phyloP scores from a whole-genome alignment of 1,139 yeast genomes.

The Suhomyces maxii region DNA sequence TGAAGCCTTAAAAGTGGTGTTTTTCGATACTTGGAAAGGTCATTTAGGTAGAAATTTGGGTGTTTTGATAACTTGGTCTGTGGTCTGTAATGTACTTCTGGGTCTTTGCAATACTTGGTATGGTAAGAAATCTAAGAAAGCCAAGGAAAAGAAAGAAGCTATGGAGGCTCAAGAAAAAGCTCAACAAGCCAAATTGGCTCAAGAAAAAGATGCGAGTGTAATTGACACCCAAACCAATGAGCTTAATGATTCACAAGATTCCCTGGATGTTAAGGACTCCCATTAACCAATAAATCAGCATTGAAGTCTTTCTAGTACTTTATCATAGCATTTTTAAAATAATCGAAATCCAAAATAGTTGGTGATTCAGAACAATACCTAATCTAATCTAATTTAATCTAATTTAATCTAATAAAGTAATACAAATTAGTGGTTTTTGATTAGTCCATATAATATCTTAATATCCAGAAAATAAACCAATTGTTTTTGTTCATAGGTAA shows the following conservation, averaged over 20 bases:
- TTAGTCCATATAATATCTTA: too few relatives aligned
- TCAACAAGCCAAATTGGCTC: background rate
- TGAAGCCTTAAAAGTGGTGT: conserved; percentile 55
- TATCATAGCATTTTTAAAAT: too few relatives aligned
- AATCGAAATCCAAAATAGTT: too few relatives aligned
- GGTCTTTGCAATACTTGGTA: background rate
- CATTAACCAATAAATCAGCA: background rate
- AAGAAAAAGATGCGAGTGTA: background rate
- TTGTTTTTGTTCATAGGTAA: too few relatives aligned
- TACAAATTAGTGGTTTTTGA: too few relatives aligned
- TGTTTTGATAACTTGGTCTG: conserved; percentile 59
- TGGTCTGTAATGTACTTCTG: conserved; percentile 35
- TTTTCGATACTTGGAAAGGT: conserved; percentile 57
- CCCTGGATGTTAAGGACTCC: background rate
- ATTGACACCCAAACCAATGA: background rate
- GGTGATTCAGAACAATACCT: too few relatives aligned
- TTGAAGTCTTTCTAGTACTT: too few relatives aligned
- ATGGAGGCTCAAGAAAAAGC: background rate
- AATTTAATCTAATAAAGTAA: too few relatives aligned
- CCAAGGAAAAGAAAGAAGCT: background rate
- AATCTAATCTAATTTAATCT: too few relatives aligned
- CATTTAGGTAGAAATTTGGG: conserved; percentile 60
- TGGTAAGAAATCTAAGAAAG: conserved; percentile 1
- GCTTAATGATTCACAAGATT: background rate
- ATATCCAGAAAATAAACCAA: too few relatives aligned